A percentile compares a stretch with the other conserved stretches of the same genome.
phyloP scores from a whole-genome alignment of 1,284 basidiomycete species.

The Cutaneotrichosporon arboriforme region DNA sequence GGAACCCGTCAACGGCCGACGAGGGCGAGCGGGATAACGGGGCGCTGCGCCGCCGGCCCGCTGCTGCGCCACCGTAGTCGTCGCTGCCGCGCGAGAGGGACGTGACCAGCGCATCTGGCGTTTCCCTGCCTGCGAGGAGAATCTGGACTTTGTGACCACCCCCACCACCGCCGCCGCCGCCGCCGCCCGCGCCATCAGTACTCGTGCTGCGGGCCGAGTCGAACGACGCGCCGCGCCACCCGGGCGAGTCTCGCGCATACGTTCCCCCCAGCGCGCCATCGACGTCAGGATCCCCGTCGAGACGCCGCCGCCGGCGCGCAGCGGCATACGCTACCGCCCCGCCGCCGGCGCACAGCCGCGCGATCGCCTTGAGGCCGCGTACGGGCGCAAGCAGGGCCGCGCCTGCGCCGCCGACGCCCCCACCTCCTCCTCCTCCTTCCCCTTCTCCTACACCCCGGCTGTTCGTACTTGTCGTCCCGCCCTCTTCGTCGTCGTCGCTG shows the following conservation, averaged over 20 bases:
- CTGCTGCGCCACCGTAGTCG: not conserved
- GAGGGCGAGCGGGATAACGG: too few relatives aligned
- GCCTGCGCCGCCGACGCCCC: too few relatives aligned
- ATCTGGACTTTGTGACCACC: not conserved
- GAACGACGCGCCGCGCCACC: not conserved
- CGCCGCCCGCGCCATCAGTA: too few relatives aligned
- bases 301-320: not conserved
- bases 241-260: not conserved
- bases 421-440: not conserved
- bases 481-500: not conserved
- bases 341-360: constrained; percentile 12
- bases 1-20: too few relatives aligned
- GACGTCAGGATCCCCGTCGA: constrained; percentile 2
- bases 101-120: not conserved
- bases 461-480: too few relatives aligned
- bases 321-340: not conserved
- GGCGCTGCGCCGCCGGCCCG: too few relatives aligned
- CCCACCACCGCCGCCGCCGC: too few relatives aligned
- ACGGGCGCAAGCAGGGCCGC: not conserved
- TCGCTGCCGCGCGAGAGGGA: not conserved
- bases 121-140: not conserved
- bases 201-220: not conserved
- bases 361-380: constrained; percentile 6
- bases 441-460: not conserved
- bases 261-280: not conserved